Conservation (phyloP, 192 early-diverging fungal species). For the Umbelopsis sp. region DNA sequence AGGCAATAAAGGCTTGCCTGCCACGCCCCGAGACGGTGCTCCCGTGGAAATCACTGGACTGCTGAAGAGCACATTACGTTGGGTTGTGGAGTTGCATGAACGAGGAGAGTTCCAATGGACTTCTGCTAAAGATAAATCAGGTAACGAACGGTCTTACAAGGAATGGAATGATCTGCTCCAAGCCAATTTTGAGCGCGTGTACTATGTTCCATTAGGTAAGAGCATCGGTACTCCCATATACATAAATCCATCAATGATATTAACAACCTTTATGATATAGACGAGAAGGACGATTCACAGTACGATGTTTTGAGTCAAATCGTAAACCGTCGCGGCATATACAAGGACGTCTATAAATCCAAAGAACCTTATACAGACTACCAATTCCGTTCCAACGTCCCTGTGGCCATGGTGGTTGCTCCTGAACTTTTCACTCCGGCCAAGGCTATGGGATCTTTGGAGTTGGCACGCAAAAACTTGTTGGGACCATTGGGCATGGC, state of each 20-base stretch:
- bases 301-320: constrained; percentile 64
- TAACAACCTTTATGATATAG: constrained; percentile 27
- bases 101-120: constrained; percentile 45
- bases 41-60: constrained; percentile 92
- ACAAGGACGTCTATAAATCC: constrained; percentile 86
- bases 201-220: constrained; percentile 86
- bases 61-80: constrained; percentile 81
- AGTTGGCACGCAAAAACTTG: constrained; percentile 68
- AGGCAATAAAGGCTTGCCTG: constrained; percentile 88
- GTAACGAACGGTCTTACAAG: constrained; percentile 56
- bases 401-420: constrained; percentile 90
- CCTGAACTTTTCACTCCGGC: constrained; percentile 88
- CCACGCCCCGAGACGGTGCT: constrained; percentile 92
- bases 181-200: constrained; percentile 82
- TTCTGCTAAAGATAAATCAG: constrained; percentile 51
- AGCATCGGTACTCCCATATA: neutral
- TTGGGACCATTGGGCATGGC: constrained; percentile 91
- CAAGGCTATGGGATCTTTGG: constrained; percentile 74
- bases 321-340: constrained; percentile 89
- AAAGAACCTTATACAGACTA: constrained; percentile 80
- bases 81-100: constrained; percentile 66
- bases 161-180: constrained; percentile 85
- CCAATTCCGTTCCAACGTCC: constrained; percentile 92
- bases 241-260: neutral
- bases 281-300: constrained; percentile 61